Evolutionary conservation across 139 green algal genomes (phyloP).

Genomic region (Medakamo hakoo): DNA sequence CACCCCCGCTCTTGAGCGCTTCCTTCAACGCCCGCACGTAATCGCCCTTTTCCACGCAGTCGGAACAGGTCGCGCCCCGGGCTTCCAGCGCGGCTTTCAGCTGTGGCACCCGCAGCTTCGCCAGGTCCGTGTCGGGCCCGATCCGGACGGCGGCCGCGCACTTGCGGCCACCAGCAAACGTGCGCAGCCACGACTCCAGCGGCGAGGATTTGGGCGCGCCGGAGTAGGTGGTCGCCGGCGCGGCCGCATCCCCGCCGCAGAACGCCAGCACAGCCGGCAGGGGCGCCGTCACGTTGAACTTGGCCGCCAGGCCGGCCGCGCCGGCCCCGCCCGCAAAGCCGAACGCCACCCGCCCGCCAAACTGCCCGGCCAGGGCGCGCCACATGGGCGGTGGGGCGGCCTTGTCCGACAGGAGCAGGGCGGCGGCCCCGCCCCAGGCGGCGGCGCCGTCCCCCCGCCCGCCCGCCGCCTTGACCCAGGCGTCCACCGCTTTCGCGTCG

Average conservation of each 20-base stretch:
- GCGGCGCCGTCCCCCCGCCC: conserved; percentile 2
- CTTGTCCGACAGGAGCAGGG: conserved; percentile 61
- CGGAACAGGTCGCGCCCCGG: conserved; percentile 31
- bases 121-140: conserved; percentile 35
- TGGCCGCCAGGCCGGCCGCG: neutral
- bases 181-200: conserved; percentile 31
- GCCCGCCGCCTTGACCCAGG: conserved; percentile 15
- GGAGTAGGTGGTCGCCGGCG: neutral
- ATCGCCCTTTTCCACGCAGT: conserved; percentile 59
- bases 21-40: conserved; percentile 32
- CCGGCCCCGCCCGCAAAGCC: neutral
- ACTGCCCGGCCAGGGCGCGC: conserved; percentile 14
- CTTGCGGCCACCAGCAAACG: conserved; percentile 41
- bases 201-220: conserved; percentile 41
- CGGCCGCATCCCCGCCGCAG: neutral
- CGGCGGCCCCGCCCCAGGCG: conserved; percentile 38
- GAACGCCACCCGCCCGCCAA: conserved; percentile 10
- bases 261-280: neutral
- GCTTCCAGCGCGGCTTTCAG: conserved; percentile 52
- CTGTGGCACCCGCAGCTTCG: conserved; percentile 32
- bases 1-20: conserved; percentile 2
- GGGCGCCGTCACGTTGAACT: neutral
- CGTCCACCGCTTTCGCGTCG: neutral
- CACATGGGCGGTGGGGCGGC: conserved; percentile 18
- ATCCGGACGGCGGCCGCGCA: conserved; percentile 36